Evolutionary conservation across 768 basidiomycete genomes (phyloP), one percentile per base, ranked within the genome.

Genomic region (Termitomyces heimii): DNA sequence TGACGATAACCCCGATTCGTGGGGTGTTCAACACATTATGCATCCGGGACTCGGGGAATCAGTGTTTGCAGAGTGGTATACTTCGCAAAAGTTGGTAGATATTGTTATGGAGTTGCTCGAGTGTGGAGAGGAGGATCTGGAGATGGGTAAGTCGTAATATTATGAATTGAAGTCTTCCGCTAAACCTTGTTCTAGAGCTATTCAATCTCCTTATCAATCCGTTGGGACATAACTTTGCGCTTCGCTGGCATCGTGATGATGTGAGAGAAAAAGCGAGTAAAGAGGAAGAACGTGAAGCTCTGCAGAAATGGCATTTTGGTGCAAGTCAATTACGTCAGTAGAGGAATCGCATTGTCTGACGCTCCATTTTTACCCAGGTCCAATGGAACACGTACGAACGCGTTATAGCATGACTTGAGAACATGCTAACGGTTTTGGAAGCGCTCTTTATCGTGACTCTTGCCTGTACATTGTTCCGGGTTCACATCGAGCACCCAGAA

Each of bases 11-110:
- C 79, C 82, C 2, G 89, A 92, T 68, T 81, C 85, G 0, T 91
- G 89, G 89, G 90, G 89, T 2, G 82, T 90, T 2, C 89, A 91
- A 62, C 88, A 91, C 60, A 68, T 88, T 45, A 91, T 92, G 90
- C 89, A 91, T 63, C 89, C 88, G 1, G 82, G 77, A 32, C 76
- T 92, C 0, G 73, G 68, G 0, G 84, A 88, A 63, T 74, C 78
- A 0, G 74, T 64, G 5, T 91, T 91, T 57, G 78, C 78, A 29
- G 71, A 72, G 56, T 90, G 86, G 85, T 92, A 91, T 63, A 84
- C 85, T 13, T 82, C 81, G 6, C 72, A 77, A 2, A 69, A 64
- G 14, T 66, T 92, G 13, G 64, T 81, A 0, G 65, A 63, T 6
- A 76, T 73, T 0, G 80, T 75, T 9, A 71, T 66, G 50, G 70